These are phyloP conservation scores for Talaromyces sp. DNA, from an alignment of 2,329 filamentous ascomycete genomes.

Conservation along the genomic window DNA sequence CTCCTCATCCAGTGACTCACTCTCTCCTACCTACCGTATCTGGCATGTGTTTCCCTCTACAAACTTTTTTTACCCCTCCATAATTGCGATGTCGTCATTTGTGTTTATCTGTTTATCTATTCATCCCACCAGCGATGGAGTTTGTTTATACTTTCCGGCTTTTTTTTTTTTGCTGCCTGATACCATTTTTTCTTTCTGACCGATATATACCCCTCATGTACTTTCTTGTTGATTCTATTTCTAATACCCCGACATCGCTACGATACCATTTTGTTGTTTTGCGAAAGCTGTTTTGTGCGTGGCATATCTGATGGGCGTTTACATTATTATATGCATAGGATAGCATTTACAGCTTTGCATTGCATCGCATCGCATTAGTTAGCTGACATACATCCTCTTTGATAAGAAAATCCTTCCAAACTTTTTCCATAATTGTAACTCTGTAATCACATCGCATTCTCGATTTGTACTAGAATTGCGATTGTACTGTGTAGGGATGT, in stretches of 20 bases:
- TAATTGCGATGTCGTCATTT: conserved; percentile 1
- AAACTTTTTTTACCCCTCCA: background rate
- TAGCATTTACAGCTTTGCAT: conserved; percentile 2
- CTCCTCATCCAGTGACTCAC: conserved; percentile 5
- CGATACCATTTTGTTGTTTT: conserved; percentile 7
- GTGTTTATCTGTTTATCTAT: background rate
- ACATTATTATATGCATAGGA: background rate
- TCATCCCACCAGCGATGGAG: conserved; percentile 4
- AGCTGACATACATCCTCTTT: background rate
- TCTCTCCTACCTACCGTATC: background rate
- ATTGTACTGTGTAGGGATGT: background rate
- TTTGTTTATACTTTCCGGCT: background rate
- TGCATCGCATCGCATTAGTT: conserved; percentile 1
- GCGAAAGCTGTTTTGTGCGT: background rate
- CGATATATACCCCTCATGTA: conserved; percentile 15
- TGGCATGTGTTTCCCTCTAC: conserved; percentile 4
- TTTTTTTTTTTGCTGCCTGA: background rate
- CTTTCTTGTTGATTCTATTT: background rate
- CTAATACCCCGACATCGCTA: conserved; percentile 10
- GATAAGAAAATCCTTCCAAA: background rate
- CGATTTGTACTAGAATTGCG: background rate
- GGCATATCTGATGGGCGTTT: background rate
- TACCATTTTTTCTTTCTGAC: background rate
- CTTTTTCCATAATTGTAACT: background rate
- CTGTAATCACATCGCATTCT: background rate